Evolutionary conservation across 2,329 filamentous ascomycete species (phyloP), one percentile per base, ranked within the genome.

Genomic region (Aspergillus hiratsukae): DNA sequence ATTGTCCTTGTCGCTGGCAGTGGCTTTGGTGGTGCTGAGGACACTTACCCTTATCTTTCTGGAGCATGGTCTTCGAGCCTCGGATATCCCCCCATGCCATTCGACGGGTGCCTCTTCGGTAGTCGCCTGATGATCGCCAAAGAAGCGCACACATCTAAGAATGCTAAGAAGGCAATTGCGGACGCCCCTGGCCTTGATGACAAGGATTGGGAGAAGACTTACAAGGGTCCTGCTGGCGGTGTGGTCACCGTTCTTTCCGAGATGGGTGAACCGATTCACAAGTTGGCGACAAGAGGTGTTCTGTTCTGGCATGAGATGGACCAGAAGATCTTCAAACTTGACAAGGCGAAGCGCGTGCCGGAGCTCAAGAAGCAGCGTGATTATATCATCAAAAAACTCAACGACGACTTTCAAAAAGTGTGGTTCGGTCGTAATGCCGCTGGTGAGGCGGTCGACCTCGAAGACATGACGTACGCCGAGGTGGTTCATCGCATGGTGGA

Each of bases 241-340:
- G 86, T 99, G 61, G 93, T 99, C 67, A 99, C 94, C 28, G 94
- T 99, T 50, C 86, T 91, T 62, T 99, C 94, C 1, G 94, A 99
- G 78, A 99, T 99, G 95, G 95, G 94, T 48, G 94, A 99, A 81
- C 95, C 94, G 5, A 99, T 99, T 60, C 94, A 99, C 81, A 99
- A 99, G 80, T 85, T 99, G 58, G 95, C 94, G 17, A 99, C 94
- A 50, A 89, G 95, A 57, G 94, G 94, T 83, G 92, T 99, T 49
- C 81, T 85, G 54, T 96, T 99, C 81, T 99, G 94, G 94, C 88
- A 91, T 51, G 95, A 99, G 78, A 96, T 99, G 91, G 94, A 99
- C 70, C 85, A 95, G 75, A 97, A 96, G 78, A 97, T 99, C 69
- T 99, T 99, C 81, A 89, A 86, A 70, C 80, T 99, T 50, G 92